Evolutionary conservation across 768 basidiomycete genomes (phyloP).

Genomic region (Coprinopsis strossmayeri): DNA sequence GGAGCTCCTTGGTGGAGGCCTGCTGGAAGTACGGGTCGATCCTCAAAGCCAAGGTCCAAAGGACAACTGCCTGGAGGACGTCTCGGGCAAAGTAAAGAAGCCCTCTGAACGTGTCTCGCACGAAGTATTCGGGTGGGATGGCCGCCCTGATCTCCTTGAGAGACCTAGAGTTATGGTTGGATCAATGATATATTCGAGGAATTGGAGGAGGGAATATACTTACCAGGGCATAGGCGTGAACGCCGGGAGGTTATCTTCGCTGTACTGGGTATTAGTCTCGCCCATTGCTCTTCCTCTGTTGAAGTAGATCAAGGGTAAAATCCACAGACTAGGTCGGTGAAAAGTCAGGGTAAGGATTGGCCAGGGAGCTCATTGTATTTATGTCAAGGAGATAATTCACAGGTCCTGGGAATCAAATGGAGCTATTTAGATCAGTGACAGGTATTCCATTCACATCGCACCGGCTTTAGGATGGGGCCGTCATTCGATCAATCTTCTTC

Average conservation of each 20-base stretch:
- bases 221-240: slow-evolving; percentile 45
- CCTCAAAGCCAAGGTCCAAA: slow-evolving; percentile 35
- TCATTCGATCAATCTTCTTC: too few species aligned
- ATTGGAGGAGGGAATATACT: too few species aligned
- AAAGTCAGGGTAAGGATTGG: slow-evolving; percentile 5
- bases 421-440: too few species aligned
- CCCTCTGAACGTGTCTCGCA: slow-evolving; percentile 32
- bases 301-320: slow-evolving; percentile 7
- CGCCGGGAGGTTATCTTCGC: slow-evolving; percentile 33
- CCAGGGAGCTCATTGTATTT: slow-evolving; percentile 4
- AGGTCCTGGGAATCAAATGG: too few species aligned
- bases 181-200: background rate
- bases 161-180: slow-evolving; percentile 24
- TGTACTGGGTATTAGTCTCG: slow-evolving; percentile 19
- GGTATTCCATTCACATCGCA: too few species aligned
- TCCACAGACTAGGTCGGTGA: background rate
- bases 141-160: slow-evolving; percentile 44
- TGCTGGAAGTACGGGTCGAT: slow-evolving; percentile 38
- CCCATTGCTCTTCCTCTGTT: slow-evolving; percentile 15
- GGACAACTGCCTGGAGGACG: slow-evolving; percentile 32
- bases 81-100: slow-evolving; percentile 40
- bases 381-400: too few species aligned
- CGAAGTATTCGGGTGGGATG: slow-evolving; percentile 40
- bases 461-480: too few species aligned
- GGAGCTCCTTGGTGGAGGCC: slow-evolving; percentile 14